Percentiles rank a stretch among this genome's conserved stretches.
phyloP scores from a whole-genome alignment of 2,329 filamentous ascomycete species.

The Botrytis porri region DNA sequence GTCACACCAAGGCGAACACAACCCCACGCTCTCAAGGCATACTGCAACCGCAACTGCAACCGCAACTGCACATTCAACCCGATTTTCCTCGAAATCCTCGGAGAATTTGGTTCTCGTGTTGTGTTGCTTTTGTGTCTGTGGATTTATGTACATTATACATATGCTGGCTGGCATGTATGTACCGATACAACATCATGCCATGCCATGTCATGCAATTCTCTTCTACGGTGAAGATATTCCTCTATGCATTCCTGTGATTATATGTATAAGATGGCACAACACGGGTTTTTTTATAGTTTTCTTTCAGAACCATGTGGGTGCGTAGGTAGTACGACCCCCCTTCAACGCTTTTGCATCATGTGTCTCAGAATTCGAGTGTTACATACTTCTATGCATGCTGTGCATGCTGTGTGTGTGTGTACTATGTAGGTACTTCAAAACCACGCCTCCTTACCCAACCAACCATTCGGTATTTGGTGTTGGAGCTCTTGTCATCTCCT shows the following conservation, averaged over 20 bases:
- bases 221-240: background rate
- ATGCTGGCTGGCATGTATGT: too few species aligned
- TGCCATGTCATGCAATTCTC: background rate
- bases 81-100: background rate
- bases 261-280: background rate
- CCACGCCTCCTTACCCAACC: background rate
- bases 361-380: background rate
- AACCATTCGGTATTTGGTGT: background rate
- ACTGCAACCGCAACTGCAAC: background rate
- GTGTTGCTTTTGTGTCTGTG: background rate
- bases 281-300: background rate
- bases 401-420: background rate
- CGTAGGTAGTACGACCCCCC: background rate
- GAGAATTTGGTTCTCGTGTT: background rate
- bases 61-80: background rate
- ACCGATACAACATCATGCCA: background rate
- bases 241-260: background rate
- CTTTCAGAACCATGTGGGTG: background rate
- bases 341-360: constrained; percentile 8
- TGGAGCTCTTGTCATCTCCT: background rate
- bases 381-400: background rate
- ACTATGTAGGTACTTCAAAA: background rate
- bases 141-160: too few species aligned
- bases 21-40: background rate
- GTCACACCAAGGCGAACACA: background rate